A percentile compares a stretch with the other conserved stretches of the same genome.
Evolutionary conservation across 2,329 filamentous ascomycete genomes (phyloP).

Genomic region (Cordyceps sp.): DNA sequence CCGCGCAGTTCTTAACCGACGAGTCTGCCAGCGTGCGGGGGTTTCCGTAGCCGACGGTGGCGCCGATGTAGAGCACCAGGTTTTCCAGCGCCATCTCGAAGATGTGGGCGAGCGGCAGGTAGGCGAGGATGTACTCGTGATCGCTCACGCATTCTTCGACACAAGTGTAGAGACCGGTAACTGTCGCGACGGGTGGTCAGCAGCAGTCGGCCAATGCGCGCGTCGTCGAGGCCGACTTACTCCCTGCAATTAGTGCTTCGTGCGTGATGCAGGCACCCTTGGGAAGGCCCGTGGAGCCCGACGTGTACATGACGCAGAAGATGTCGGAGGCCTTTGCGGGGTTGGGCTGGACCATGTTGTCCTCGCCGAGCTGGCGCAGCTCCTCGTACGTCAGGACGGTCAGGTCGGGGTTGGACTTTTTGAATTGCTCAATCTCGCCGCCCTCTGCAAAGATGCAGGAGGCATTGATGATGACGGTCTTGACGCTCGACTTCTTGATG

Average conservation of each 20-base stretch:
- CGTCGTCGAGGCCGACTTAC: constrained; percentile 21
- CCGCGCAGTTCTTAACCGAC: constrained; percentile 76
- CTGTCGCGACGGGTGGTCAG: constrained; percentile 11
- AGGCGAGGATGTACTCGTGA: constrained; percentile 69
- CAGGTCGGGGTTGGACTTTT: constrained; percentile 35
- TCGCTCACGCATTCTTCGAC: constrained; percentile 65
- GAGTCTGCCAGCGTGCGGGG: constrained; percentile 74
- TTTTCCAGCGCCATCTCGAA: constrained; percentile 96
- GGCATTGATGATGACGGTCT: constrained; percentile 47
- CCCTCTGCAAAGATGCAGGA: constrained; percentile 31
- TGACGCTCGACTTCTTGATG: constrained; percentile 38
- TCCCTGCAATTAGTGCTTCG: constrained; percentile 58
- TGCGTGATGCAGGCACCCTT: constrained; percentile 82
- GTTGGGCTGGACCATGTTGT: constrained; percentile 53
- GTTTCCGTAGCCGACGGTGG: constrained; percentile 84
- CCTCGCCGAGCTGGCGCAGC: constrained; percentile 39
- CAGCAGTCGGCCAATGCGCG: background rate
- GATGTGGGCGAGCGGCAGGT: constrained; percentile 88
- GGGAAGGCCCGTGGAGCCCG: constrained; percentile 73
- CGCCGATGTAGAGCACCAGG: constrained; percentile 73
- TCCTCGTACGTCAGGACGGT: constrained; percentile 37
- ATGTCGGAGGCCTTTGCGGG: constrained; percentile 61
- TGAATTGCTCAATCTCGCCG: constrained; percentile 37
- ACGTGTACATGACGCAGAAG: constrained; percentile 77
- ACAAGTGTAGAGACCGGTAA: constrained; percentile 66